phyloP scores from a whole-genome alignment of 768 basidiomycete species.

The Phylloporus arenicola region DNA sequence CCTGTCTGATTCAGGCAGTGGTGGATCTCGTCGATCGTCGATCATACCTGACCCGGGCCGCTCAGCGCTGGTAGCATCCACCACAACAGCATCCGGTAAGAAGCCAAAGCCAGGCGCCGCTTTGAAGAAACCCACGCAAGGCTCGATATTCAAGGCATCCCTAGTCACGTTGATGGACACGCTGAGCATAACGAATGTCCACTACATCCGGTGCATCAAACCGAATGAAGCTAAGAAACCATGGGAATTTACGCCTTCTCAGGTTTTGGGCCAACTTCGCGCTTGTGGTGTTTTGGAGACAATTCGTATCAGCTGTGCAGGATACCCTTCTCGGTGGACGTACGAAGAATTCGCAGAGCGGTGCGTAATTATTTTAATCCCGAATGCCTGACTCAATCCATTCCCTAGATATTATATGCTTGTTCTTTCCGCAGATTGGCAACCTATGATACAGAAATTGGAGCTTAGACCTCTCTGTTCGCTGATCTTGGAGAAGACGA shows the following conservation, averaged over 20 bases:
- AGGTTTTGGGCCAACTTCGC: conserved; percentile 89
- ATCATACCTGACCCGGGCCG: conserved; percentile 86
- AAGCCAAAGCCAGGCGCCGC: conserved; percentile 62
- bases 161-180: conserved; percentile 95
- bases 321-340: conserved; percentile 96
- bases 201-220: conserved; percentile 99
- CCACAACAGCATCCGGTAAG: conserved; percentile 41
- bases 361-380: conserved; percentile 40
- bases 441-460: conserved; percentile 73
- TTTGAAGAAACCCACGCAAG: conserved; percentile 91
- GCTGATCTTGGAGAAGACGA: conserved; percentile 77
- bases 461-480: conserved; percentile 79
- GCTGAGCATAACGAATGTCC: conserved; percentile 93
- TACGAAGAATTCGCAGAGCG: conserved; percentile 98
- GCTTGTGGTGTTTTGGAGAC: conserved; percentile 99
- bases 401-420: conserved; percentile 90
- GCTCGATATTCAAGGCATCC: conserved; percentile 96
- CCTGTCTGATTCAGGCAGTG: conserved; percentile 71
- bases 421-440: conserved; percentile 81
- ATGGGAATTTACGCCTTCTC: conserved; percentile 95
- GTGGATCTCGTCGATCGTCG: conserved; percentile 74
- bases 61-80: conserved; percentile 57
- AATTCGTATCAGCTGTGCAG: conserved; percentile 97
- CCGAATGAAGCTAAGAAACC: conserved; percentile 95
- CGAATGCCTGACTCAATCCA: conserved; percentile 16